These are phyloP conservation scores for Phellopilus nigrolimitatus DNA, from an alignment of 1,284 basidiomycete species.

Conservation along the genomic window DNA sequence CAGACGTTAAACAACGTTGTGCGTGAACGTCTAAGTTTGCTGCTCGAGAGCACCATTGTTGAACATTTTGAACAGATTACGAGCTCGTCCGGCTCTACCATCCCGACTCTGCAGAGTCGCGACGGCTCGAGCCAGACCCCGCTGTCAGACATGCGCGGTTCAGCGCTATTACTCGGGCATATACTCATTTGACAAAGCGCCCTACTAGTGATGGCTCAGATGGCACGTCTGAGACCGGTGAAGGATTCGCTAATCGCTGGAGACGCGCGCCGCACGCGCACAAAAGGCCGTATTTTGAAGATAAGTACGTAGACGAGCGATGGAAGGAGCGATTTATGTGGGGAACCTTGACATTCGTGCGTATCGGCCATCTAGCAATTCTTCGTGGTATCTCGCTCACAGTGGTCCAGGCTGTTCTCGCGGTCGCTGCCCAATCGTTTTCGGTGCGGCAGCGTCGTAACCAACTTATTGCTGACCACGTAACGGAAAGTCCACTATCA, in stretches of 20 bases:
- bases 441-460: background rate
- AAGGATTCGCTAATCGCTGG: constrained; percentile 28
- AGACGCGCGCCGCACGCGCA: constrained; percentile 33
- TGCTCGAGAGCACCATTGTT: too few species aligned
- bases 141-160: constrained; percentile 50
- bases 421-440: background rate
- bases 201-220: background rate
- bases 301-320: constrained; percentile 36
- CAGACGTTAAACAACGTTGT: constrained; percentile 65
- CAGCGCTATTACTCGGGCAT: constrained; percentile 56
- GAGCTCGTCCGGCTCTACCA: constrained; percentile 68
- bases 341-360: constrained; percentile 14
- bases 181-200: constrained; percentile 41
- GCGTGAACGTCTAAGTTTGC: constrained; percentile 30
- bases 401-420: constrained; percentile 9
- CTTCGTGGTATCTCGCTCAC: background rate
- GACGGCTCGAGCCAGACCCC: constrained; percentile 37
- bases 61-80: constrained; percentile 44
- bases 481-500: background rate
- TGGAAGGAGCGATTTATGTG: constrained; percentile 52
- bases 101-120: constrained; percentile 56
- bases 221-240: constrained; percentile 32
- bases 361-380: background rate
- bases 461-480: background rate
- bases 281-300: constrained; percentile 31